Evolutionary conservation across 352 stramenopile genomes (phyloP).

Genomic region (Phytophthora idaei): DNA sequence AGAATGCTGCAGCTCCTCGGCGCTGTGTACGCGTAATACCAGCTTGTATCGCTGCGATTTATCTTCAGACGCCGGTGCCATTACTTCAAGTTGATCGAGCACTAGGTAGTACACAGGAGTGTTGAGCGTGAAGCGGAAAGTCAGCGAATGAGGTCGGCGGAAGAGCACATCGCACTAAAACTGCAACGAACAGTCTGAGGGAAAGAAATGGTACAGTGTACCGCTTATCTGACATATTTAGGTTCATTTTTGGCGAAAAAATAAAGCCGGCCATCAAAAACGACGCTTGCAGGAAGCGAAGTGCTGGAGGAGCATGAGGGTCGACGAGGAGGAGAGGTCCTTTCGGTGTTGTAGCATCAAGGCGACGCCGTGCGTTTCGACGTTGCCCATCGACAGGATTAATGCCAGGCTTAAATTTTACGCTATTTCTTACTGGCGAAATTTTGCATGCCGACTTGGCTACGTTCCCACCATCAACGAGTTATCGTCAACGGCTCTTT

Average conservation of each 20-base stretch:
- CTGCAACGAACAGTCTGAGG: constrained; percentile 25
- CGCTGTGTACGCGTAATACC: constrained; percentile 61
- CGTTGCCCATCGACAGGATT: constrained; percentile 24
- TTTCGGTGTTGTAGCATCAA: constrained; percentile 3
- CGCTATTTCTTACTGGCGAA: constrained; percentile 15
- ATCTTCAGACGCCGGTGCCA: constrained; percentile 11
- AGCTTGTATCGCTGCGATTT: constrained; percentile 42
- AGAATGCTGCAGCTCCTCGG: constrained; percentile 48
- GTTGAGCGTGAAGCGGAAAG: constrained; percentile 12
- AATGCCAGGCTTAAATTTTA: constrained; percentile 16
- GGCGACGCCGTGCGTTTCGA: constrained; percentile 9
- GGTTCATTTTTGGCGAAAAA: constrained; percentile 12
- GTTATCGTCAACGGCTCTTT: constrained; percentile 2
- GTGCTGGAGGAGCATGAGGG: neutral
- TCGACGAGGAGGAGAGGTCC: neutral
- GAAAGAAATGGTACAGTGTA: constrained; percentile 23
- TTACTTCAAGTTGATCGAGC: neutral
- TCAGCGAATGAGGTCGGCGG: constrained; percentile 30
- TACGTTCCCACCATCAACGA: constrained; percentile 10
- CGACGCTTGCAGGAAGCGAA: neutral
- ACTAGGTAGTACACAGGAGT: no score
- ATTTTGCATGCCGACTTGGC: constrained; percentile 10
- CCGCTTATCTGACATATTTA: constrained; percentile 14
- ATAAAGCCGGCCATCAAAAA: neutral
- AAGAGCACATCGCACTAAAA: constrained; percentile 16